A percentile compares a stretch with the other conserved stretches of the same genome.
Conservation (phyloP, 768 basidiomycete species). For the Boletus barrowsii region DNA sequence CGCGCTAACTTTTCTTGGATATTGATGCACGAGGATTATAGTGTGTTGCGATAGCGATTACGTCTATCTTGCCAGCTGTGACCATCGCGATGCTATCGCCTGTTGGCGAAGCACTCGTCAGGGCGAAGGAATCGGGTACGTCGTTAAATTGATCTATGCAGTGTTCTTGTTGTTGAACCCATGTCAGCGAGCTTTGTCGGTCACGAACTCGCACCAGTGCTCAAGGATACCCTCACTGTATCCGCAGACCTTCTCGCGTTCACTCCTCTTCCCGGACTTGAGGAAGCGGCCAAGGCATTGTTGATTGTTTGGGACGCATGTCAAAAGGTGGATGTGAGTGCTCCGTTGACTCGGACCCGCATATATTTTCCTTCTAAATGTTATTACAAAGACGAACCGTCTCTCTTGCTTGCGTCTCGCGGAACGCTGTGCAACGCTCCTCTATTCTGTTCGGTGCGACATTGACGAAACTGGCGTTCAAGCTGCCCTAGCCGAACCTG, state of each 20-base stretch:
- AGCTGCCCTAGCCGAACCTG: slow-evolving; percentile 47
- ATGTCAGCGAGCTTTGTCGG: slow-evolving; percentile 31
- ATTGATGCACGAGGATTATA: neutral
- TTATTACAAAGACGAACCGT: slow-evolving; percentile 53
- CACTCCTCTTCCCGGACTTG: slow-evolving; percentile 56
- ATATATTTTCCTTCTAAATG: neutral
- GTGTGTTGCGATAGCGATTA: slow-evolving; percentile 29
- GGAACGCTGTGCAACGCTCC: slow-evolving; percentile 66
- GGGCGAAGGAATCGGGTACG: slow-evolving; percentile 20
- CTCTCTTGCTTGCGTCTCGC: slow-evolving; percentile 67
- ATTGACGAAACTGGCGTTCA: slow-evolving; percentile 54
- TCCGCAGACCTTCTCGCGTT: slow-evolving; percentile 40
- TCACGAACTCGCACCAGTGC: slow-evolving; percentile 32
- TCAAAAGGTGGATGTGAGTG: slow-evolving; percentile 57
- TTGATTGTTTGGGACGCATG: slow-evolving; percentile 65
- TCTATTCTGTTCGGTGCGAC: slow-evolving; percentile 62
- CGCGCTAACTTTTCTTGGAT: neutral
- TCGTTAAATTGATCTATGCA: neutral
- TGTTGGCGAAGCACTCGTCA: slow-evolving; percentile 20
- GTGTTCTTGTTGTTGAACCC: slow-evolving; percentile 2
- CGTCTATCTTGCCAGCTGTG: slow-evolving; percentile 20
- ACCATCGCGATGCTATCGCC: slow-evolving; percentile 23
- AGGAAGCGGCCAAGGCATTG: slow-evolving; percentile 48
- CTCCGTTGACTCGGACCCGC: neutral
- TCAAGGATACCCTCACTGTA: slow-evolving; percentile 36